These are phyloP conservation scores for Silene latifolia DNA, from an alignment of 148 eudicot species.

Conservation along the genomic window DNA sequence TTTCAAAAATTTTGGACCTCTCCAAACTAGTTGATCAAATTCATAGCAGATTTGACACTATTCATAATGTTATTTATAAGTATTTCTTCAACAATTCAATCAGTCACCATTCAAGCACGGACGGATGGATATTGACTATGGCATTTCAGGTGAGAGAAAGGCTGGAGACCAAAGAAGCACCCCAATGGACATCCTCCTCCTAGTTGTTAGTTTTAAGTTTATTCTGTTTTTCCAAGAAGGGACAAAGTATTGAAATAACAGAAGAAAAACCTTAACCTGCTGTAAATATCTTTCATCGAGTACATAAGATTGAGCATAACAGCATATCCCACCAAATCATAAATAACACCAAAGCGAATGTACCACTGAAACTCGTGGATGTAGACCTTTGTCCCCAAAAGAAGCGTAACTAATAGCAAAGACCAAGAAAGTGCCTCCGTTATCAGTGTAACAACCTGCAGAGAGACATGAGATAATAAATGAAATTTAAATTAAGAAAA, in stretches of 20 bases:
- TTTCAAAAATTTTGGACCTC: background rate
- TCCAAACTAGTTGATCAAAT: background rate
- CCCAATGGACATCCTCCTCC: background rate
- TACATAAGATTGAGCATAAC: conserved; percentile 46
- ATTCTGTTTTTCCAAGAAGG: too few relatives aligned
- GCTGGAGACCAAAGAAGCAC: too few relatives aligned
- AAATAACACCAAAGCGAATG: conserved; percentile 54
- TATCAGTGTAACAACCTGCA: conserved; percentile 49
- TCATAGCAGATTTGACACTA: too few relatives aligned
- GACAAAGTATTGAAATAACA: background rate
- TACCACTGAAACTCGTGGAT: conserved; percentile 62
- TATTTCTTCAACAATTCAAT: too few relatives aligned
- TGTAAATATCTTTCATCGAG: conserved; percentile 37
- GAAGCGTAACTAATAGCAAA: conserved; percentile 45
- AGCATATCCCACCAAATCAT: conserved; percentile 52
- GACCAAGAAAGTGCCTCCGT: conserved; percentile 54
- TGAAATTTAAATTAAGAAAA: background rate
- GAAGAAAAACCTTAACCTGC: conserved; percentile 29
- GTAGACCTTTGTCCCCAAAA: conserved; percentile 48
- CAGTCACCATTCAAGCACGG: background rate
- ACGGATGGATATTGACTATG: background rate
- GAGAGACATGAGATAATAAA: background rate
- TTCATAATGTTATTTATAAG: too few relatives aligned
- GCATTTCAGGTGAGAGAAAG: background rate
- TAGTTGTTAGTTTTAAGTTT: background rate